These are phyloP conservation scores for Ceratocystis lukuohia DNA, from an alignment of 2,329 filamentous ascomycete species.

Conservation along the genomic window DNA sequence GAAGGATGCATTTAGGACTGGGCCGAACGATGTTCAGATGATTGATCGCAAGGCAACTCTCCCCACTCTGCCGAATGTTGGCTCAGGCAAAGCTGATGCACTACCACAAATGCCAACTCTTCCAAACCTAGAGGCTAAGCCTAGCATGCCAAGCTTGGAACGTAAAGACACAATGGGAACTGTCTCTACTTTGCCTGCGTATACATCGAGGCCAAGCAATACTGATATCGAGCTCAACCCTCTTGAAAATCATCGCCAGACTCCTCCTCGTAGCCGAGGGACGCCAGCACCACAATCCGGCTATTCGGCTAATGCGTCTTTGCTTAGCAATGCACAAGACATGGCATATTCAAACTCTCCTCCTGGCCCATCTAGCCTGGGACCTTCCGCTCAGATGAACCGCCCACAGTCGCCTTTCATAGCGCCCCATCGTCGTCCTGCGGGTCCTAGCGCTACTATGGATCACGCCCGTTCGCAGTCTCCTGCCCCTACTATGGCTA, in stretches of 20 bases:
- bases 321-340: conserved; percentile 44
- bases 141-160: conserved; percentile 27
- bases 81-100: conserved; percentile 32
- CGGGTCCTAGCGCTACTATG: conserved; percentile 30
- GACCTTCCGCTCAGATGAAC: not conserved
- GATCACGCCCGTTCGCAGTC: conserved; percentile 35
- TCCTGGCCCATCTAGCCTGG: conserved; percentile 5
- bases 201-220: conserved; percentile 46
- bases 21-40: conserved; percentile 36
- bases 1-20: conserved; percentile 39
- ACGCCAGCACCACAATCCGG: conserved; percentile 33
- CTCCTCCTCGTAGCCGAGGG: conserved; percentile 37
- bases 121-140: conserved; percentile 29
- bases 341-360: conserved; percentile 17
- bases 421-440: conserved; percentile 11
- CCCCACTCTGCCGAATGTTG: conserved; percentile 42
- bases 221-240: conserved; percentile 40
- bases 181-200: conserved; percentile 46
- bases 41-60: conserved; percentile 47
- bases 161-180: conserved; percentile 39
- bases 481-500: conserved; percentile 28
- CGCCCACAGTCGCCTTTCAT: conserved; percentile 14
- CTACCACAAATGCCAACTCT: conserved; percentile 45
- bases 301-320: conserved; percentile 50
- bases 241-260: conserved; percentile 36